phyloP scores from a whole-genome alignment of 441 rosid genomes.

The Mallotus repandus region DNA sequence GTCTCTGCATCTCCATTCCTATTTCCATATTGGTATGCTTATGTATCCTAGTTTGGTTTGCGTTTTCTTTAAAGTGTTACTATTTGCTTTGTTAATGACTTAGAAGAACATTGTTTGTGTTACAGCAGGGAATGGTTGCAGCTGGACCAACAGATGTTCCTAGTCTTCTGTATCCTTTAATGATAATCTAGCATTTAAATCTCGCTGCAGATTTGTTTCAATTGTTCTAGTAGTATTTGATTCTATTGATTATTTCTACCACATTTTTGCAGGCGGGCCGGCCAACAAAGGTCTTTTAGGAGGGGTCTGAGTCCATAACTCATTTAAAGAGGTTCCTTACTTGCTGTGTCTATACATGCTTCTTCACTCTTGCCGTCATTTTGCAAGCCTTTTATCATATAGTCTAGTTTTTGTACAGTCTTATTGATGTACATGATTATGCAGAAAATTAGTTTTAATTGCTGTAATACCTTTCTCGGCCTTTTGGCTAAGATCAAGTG shows the following conservation, averaged over 20 bases:
- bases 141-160: conserved; percentile 33
- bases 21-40: conserved; percentile 29
- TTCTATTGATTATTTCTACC: conserved; percentile 8
- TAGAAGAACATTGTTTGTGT: conserved; percentile 15
- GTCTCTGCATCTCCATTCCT: conserved; percentile 39
- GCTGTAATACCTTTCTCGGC: conserved; percentile 68
- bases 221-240: conserved; percentile 1
- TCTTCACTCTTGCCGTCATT: not conserved
- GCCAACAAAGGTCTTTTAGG: not conserved
- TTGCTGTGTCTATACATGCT: not conserved
- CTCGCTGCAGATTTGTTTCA: not conserved
- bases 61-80: not conserved
- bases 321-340: not conserved
- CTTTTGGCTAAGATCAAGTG: conserved; percentile 71
- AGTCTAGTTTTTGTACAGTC: too few relatives aligned
- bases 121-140: conserved; percentile 38
- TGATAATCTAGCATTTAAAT: conserved; percentile 1
- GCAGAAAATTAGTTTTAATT: too few relatives aligned
- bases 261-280: conserved; percentile 28
- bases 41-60: not conserved
- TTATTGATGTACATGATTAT: too few relatives aligned
- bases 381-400: too few relatives aligned
- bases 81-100: conserved; percentile 14
- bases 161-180: conserved; percentile 34
- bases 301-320: conserved; percentile 3